These are phyloP conservation scores for Erysimum cheiranthoides DNA, from an alignment of 345 rosid genomes.

Conservation along the genomic window DNA sequence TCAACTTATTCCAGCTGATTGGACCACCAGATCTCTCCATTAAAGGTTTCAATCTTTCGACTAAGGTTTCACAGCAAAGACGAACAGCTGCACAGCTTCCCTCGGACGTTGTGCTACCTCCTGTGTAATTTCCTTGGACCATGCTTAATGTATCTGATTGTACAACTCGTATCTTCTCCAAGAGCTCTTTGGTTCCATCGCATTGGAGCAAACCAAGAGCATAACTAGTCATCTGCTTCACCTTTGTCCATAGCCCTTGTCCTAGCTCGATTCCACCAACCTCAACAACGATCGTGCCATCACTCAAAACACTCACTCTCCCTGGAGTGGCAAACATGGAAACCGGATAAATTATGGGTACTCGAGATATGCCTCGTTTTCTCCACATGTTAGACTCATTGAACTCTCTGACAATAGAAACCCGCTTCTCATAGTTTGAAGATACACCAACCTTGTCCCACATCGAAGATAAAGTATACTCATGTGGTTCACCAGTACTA, in stretches of 20 bases:
- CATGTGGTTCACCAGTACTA: conserved; percentile 60
- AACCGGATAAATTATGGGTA: conserved; percentile 62
- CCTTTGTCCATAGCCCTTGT: conserved; percentile 97
- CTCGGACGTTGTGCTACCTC: conserved; percentile 93
- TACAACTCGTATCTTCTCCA: conserved; percentile 70
- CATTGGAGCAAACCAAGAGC: conserved; percentile 66
- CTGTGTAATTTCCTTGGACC: conserved; percentile 77
- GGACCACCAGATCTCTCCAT: conserved; percentile 54
- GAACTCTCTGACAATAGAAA: conserved; percentile 55
- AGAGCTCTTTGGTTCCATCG: conserved; percentile 53
- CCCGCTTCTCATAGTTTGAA: conserved; percentile 56
- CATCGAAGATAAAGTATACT: conserved; percentile 72
- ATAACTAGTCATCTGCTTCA: conserved; percentile 81
- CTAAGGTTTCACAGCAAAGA: conserved; percentile 74
- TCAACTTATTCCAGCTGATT: conserved; percentile 70
- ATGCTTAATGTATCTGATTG: conserved; percentile 80
- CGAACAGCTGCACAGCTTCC: conserved; percentile 80
- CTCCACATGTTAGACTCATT: conserved; percentile 63
- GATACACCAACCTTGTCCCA: conserved; percentile 72
- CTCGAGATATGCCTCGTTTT: conserved; percentile 82
- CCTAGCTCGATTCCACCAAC: conserved; percentile 94
- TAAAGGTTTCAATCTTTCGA: conserved; percentile 70
- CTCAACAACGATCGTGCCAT: conserved; percentile 83
- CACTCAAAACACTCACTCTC: conserved; percentile 80
- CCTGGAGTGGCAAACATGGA: conserved; percentile 63